Conservation (phyloP, 116 monocot genomes). For the Phalaenopsis hybrid region DNA sequence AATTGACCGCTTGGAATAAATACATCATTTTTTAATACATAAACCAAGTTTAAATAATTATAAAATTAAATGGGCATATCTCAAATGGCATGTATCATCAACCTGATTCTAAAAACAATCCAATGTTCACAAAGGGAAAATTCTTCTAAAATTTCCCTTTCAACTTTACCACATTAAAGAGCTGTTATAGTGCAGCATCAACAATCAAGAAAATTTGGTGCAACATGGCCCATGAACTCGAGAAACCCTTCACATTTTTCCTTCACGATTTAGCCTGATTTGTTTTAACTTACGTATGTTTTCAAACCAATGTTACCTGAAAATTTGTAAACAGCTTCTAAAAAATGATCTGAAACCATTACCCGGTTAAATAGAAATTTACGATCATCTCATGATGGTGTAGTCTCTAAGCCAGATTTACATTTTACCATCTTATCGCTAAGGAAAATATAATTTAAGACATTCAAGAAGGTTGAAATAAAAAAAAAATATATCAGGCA, state of each 20-base stretch:
- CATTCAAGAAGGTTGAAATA: neutral
- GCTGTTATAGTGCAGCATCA: neutral
- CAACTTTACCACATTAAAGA: neutral
- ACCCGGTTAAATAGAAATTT: neutral
- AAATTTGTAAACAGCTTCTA: neutral
- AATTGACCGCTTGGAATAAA: too few relatives aligned
- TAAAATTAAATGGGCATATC: too few relatives aligned
- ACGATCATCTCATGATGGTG: neutral
- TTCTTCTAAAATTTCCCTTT: neutral
- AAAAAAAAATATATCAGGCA: neutral
- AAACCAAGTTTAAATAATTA: too few relatives aligned
- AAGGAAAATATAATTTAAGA: neutral
- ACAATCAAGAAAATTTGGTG: neutral
- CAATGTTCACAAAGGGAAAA: neutral
- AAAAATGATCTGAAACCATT: neutral
- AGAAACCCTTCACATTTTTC: neutral
- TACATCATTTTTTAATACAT: too few relatives aligned
- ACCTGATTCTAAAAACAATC: neutral
- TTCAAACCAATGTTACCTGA: neutral
- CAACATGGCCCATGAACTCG: neutral
- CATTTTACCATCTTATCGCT: neutral
- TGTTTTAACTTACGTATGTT: neutral
- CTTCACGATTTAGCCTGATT: neutral
- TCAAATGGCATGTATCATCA: neutral
- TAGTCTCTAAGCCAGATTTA: neutral